phyloP scores from a whole-genome alignment of 768 basidiomycete species.

The Suillus tomentosus region DNA sequence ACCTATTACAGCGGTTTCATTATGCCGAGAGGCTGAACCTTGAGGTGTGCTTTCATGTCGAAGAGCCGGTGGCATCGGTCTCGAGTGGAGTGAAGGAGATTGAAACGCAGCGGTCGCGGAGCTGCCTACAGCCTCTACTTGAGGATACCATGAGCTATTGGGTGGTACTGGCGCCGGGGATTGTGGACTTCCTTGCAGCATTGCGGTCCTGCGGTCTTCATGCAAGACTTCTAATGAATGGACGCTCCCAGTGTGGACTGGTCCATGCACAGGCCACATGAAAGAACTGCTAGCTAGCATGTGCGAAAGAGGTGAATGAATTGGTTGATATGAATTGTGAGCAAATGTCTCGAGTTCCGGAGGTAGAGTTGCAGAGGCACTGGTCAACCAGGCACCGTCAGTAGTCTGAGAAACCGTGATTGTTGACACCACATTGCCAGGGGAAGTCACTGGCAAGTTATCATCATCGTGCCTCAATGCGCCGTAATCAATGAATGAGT shows the following conservation, averaged over 20 bases:
- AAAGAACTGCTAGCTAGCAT: background rate
- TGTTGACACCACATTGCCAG: background rate
- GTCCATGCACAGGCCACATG: slow-evolving; percentile 6
- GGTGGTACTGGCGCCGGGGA: background rate
- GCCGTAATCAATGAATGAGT: background rate
- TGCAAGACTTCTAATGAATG: slow-evolving; percentile 3
- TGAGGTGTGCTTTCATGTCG: background rate
- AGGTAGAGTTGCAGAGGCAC: background rate
- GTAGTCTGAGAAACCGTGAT: background rate
- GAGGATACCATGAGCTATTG: slow-evolving; percentile 1
- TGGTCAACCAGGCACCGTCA: background rate
- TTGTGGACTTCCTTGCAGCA: background rate
- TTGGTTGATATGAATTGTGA: background rate
- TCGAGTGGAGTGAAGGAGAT: background rate
- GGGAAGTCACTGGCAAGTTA: background rate
- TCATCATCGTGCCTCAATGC: background rate
- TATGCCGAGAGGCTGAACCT: background rate
- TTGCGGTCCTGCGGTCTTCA: slow-evolving; percentile 3
- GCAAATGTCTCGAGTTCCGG: background rate
- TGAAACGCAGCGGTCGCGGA: background rate
- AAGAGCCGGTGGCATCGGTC: background rate
- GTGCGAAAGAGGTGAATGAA: background rate
- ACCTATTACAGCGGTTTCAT: background rate
- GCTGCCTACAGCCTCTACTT: background rate
- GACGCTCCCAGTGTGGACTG: background rate